phyloP scores from a whole-genome alignment of 768 basidiomycete species.

The Suillus placidus region DNA sequence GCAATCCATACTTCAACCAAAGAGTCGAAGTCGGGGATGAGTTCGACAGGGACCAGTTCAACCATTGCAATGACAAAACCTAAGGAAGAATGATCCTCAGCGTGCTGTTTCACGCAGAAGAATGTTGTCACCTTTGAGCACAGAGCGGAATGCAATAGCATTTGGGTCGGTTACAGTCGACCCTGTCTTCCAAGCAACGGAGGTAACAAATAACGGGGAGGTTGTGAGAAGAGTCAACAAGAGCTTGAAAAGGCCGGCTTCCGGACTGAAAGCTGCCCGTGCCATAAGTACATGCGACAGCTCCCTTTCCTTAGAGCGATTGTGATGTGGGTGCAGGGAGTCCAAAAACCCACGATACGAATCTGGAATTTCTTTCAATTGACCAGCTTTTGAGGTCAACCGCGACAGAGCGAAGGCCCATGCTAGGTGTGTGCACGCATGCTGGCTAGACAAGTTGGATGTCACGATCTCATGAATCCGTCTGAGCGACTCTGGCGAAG shows the following conservation, averaged over 20 bases:
- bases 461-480: conserved; percentile 70
- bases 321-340: conserved; percentile 45
- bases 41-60: conserved; percentile 74
- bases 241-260: conserved; percentile 61
- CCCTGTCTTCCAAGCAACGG: conserved; percentile 67
- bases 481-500: conserved; percentile 64
- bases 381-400: conserved; percentile 47
- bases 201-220: conserved; percentile 77
- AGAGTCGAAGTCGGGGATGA: conserved; percentile 72
- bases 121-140: conserved; percentile 70
- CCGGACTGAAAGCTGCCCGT: conserved; percentile 55
- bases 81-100: conserved; percentile 33
- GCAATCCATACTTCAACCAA: conserved; percentile 79
- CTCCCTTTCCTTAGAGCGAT: conserved; percentile 58
- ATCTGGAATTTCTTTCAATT: conserved; percentile 54
- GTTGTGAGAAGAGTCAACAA: conserved; percentile 61
- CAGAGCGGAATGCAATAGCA: conserved; percentile 76
- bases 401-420: conserved; percentile 86
- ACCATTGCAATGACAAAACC: conserved; percentile 76
- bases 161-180: conserved; percentile 77
- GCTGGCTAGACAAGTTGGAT: conserved; percentile 61
- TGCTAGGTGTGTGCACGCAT: conserved; percentile 70
- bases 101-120: neutral
- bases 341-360: conserved; percentile 60
- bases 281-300: conserved; percentile 60